These are phyloP conservation scores for Stagonosporopsis vannaccii DNA, from an alignment of 2,329 filamentous ascomycete species.

Conservation along the genomic window DNA sequence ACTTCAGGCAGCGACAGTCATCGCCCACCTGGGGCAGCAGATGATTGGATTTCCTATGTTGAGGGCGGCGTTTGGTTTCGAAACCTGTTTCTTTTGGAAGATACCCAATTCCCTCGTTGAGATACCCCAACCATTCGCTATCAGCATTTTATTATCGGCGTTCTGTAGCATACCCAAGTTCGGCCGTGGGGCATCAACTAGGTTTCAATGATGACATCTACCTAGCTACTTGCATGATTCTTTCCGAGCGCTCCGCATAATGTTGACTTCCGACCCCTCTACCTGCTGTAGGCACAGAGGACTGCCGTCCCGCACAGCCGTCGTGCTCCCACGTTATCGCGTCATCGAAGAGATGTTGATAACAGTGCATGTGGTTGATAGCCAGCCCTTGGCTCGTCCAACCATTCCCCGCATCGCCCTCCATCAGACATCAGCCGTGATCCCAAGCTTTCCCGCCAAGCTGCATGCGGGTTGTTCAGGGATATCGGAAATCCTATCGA, in stretches of 20 bases:
- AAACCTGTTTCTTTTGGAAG: constrained; percentile 28
- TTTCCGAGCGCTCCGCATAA: constrained; percentile 2
- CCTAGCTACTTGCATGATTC: constrained; percentile 9
- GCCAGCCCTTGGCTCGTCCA: constrained; percentile 12
- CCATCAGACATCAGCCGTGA: constrained; percentile 3
- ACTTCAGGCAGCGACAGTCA: constrained; percentile 48
- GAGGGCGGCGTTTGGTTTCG: constrained; percentile 21
- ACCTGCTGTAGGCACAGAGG: not conserved
- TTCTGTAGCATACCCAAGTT: constrained; percentile 10
- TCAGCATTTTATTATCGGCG: constrained; percentile 22
- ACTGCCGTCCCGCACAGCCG: constrained; percentile 14
- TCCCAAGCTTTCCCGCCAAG: constrained; percentile 21
- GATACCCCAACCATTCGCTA: constrained; percentile 40
- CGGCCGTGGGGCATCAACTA: constrained; percentile 7
- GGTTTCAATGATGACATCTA: constrained; percentile 18
- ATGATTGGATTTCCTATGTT: constrained; percentile 22
- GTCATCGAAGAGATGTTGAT: constrained; percentile 15
- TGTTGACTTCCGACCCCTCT: constrained; percentile 11
- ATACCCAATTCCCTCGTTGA: constrained; percentile 40
- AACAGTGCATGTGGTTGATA: constrained; percentile 21
- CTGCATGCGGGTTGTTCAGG: constrained; percentile 15
- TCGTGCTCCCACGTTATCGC: constrained; percentile 15
- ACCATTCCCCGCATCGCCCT: constrained; percentile 15
- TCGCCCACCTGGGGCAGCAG: constrained; percentile 49
- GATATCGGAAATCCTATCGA: constrained; percentile 6